Evolutionary conservation across 2,329 filamentous ascomycete genomes (phyloP).

Genomic region (Colletotrichum nymphaeae): DNA sequence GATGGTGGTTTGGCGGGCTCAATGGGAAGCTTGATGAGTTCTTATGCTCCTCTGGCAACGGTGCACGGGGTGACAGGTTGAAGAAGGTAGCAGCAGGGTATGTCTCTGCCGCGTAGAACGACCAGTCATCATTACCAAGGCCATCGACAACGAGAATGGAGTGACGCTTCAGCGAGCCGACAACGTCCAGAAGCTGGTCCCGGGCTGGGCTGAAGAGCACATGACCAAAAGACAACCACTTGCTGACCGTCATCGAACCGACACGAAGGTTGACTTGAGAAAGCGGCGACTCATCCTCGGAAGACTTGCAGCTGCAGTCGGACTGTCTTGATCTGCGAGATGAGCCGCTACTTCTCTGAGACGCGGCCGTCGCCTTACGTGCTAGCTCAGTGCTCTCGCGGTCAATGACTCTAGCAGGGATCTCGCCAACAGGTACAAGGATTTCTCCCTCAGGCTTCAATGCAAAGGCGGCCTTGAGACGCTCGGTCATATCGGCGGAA

Average conservation of each 20-base stretch:
- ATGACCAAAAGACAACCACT: slow-evolving; percentile 87
- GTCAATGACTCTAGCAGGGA: slow-evolving; percentile 39
- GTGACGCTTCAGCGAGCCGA: slow-evolving; percentile 63
- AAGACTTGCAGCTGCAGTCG: slow-evolving; percentile 57
- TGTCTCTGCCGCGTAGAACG: slow-evolving; percentile 84
- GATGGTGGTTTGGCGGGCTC: slow-evolving; percentile 78
- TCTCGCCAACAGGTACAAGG: slow-evolving; percentile 56
- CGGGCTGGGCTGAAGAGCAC: slow-evolving; percentile 85
- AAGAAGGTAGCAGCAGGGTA: slow-evolving; percentile 82
- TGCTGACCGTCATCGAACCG: slow-evolving; percentile 86
- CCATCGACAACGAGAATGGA: slow-evolving; percentile 84
- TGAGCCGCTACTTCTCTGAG: slow-evolving; percentile 44
- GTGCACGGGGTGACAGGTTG: slow-evolving; percentile 74
- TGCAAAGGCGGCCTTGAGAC: slow-evolving; percentile 60
- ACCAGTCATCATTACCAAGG: slow-evolving; percentile 90
- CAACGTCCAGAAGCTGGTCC: slow-evolving; percentile 71
- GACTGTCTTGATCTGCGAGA: slow-evolving; percentile 53
- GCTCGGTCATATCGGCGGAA: slow-evolving; percentile 66
- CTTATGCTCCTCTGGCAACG: slow-evolving; percentile 57
- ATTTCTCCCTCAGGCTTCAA: slow-evolving; percentile 48
- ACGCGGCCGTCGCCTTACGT: slow-evolving; percentile 34
- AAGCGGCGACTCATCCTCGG: slow-evolving; percentile 70
- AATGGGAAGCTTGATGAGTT: slow-evolving; percentile 60
- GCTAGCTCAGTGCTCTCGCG: slow-evolving; percentile 41
- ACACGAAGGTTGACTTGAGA: slow-evolving; percentile 82